Evolutionary conservation across 2,329 filamentous ascomycete genomes (phyloP).

Genomic region (Fusarium burgessii): DNA sequence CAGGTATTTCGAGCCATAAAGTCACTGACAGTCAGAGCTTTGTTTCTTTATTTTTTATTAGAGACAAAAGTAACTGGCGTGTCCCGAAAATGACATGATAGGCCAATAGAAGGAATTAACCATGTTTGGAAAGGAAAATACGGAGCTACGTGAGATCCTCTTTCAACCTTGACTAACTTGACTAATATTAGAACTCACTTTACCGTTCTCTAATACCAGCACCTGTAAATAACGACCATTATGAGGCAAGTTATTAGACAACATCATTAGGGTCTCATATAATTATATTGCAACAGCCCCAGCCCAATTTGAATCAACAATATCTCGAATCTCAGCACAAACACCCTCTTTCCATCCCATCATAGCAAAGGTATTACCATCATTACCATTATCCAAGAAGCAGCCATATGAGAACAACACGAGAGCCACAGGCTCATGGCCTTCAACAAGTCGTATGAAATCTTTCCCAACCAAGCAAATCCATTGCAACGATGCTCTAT

Average conservation of each 20-base stretch:
- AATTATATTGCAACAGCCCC: not conserved
- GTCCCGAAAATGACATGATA: too few species aligned
- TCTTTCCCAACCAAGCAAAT: not conserved
- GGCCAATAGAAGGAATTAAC: too few species aligned
- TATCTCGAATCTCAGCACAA: not conserved
- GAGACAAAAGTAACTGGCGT: too few species aligned
- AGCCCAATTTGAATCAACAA: not conserved
- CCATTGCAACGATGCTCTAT: conserved; percentile 1
- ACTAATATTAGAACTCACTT: too few species aligned
- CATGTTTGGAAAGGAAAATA: too few species aligned
- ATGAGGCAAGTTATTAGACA: too few species aligned
- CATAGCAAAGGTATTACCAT: not conserved
- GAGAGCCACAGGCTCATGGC: not conserved
- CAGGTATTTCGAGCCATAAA: not conserved
- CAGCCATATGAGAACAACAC: not conserved
- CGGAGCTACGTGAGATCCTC: too few species aligned
- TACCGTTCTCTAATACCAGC: too few species aligned
- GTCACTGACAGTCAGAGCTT: conserved; percentile 12
- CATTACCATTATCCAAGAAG: not conserved
- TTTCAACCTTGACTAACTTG: too few species aligned
- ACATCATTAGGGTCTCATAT: too few species aligned
- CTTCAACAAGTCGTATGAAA: not conserved
- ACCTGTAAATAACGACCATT: too few species aligned
- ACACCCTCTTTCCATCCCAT: conserved; percentile 4
- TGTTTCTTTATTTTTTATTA: too few species aligned